A percentile compares a stretch with the other conserved stretches of the same genome.
These are phyloP conservation scores for Dictyostelium intermedium DNA, from an alignment of 78 protist genomes.

Conservation along the genomic window DNA sequence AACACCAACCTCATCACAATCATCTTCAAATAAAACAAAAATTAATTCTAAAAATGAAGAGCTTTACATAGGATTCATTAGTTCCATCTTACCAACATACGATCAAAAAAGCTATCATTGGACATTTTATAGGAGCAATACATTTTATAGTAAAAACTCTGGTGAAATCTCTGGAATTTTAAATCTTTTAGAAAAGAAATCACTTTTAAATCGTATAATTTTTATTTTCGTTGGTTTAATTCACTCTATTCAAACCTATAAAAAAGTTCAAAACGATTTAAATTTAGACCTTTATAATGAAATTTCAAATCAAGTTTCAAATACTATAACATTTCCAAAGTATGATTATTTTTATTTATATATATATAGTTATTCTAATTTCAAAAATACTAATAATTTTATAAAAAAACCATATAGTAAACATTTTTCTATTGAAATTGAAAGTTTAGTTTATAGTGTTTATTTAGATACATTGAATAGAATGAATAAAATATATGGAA, in stretches of 20 bases:
- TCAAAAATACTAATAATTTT: not conserved
- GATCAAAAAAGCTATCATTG: slow-evolving; percentile 33
- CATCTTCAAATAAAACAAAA: not conserved
- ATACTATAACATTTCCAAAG: slow-evolving; percentile 18
- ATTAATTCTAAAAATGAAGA: not conserved
- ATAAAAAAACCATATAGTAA: not conserved
- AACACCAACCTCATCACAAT: not conserved
- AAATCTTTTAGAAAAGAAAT: not conserved
- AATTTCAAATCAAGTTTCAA: not conserved
- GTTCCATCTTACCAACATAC: not conserved
- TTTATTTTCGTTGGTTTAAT: slow-evolving; percentile 31
- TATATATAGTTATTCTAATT: no score
- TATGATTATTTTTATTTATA: not conserved
- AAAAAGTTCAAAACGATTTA: slow-evolving; percentile 43
- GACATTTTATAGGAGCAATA: not conserved
- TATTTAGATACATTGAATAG: slow-evolving; percentile 22
- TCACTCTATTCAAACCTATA: slow-evolving; percentile 16
- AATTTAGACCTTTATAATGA: slow-evolving; percentile 36
- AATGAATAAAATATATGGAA: slow-evolving; percentile 10
- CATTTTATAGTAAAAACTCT: not conserved
- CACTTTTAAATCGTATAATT: not conserved
- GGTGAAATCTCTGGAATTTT: slow-evolving; percentile 10
- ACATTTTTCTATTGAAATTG: slow-evolving; percentile 5
- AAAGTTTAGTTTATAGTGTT: not conserved
- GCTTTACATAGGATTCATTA: not conserved